Percentiles rank a stretch among this genome's conserved stretches.
Conservation (phyloP, 2,329 filamentous ascomycete genomes). For the Colletotrichum echinochloae region DNA sequence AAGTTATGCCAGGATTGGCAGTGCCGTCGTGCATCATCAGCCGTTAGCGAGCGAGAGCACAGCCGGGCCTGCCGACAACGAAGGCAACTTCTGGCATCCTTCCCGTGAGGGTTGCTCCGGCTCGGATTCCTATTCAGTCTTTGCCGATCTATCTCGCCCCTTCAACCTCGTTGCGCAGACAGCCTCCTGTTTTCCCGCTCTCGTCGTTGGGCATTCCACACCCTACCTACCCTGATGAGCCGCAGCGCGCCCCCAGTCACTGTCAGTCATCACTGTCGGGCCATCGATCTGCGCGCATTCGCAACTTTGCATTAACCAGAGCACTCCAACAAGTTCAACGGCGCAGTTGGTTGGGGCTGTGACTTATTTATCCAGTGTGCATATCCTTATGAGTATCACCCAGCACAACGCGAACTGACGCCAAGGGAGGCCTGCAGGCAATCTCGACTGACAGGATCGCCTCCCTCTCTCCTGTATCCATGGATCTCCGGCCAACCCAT, state of each 20-base stretch:
- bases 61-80: not conserved
- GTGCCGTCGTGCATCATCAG: slow-evolving; percentile 20
- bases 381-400: slow-evolving; percentile 22
- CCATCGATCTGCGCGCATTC: slow-evolving; percentile 30
- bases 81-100: slow-evolving; percentile 5
- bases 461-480: slow-evolving; percentile 1
- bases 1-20: slow-evolving; percentile 20
- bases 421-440: slow-evolving; percentile 10
- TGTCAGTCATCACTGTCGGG: slow-evolving; percentile 28
- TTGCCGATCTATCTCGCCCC: not conserved
- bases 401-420: slow-evolving; percentile 7
- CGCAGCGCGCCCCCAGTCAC: slow-evolving; percentile 8
- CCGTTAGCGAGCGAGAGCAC: not conserved
- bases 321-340: slow-evolving; percentile 21
- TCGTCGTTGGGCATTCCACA: slow-evolving; percentile 8
- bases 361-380: slow-evolving; percentile 17
- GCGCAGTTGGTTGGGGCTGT: slow-evolving; percentile 11
- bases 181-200: not conserved
- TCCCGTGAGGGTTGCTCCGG: slow-evolving; percentile 5
- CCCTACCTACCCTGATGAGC: slow-evolving; percentile 12
- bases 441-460: slow-evolving; percentile 8
- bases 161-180: not conserved
- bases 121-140: slow-evolving; percentile 6
- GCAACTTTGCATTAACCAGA: slow-evolving; percentile 21
- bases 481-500: slow-evolving; percentile 7